Evolutionary conservation across 2,329 filamentous ascomycete genomes (phyloP), one percentile per base, ranked within the genome.

Genomic region (Monascus ruber): DNA sequence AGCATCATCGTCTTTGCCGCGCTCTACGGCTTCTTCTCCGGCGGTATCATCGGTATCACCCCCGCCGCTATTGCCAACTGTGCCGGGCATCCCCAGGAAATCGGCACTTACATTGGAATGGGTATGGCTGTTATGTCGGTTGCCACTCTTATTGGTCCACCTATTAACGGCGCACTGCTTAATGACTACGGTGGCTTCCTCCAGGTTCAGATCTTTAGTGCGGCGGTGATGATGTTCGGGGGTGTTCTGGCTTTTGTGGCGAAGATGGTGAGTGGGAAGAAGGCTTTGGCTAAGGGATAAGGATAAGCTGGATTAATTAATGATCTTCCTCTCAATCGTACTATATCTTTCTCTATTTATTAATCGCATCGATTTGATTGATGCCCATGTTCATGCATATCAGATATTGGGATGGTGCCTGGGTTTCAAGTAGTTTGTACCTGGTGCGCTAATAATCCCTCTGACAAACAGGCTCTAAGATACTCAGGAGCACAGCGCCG

Each of bases 51-150:
- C 25, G 66, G 65, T 6, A 45, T 64, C 6, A 53, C 49, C 9
- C 53, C 48, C 24, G 51, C 56, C 5, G 52, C 50, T 5, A 47
- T 60, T 27, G 47, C 54, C 35, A 45, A 40, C 17, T 46, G 59
- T 29, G 54, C 56, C 26, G 58, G 58, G 32, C 62, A 73, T 43
- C 56, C 69, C 3, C 59, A 65, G 27, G 61, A 72, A 34, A 62
- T 73, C 8, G 75, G 74, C 2, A 71, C 73, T 6, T 49, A 69
- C 5, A 56, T 74, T 49, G 71, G 72, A 0, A 71, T 72, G 66
- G 64, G 60, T 8, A 73, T 74, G 44, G 62, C 60, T 0, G 46
- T 66, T 35, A 58, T 63, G 3, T 58, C 62, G 0, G 49, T 72
- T 5, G 72, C 71, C 0, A 40, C 73, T 31, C 47, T 75, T 37